Evolutionary conservation across 2,329 filamentous ascomycete genomes (phyloP).

Genomic region (Alternaria gansuensis): DNA sequence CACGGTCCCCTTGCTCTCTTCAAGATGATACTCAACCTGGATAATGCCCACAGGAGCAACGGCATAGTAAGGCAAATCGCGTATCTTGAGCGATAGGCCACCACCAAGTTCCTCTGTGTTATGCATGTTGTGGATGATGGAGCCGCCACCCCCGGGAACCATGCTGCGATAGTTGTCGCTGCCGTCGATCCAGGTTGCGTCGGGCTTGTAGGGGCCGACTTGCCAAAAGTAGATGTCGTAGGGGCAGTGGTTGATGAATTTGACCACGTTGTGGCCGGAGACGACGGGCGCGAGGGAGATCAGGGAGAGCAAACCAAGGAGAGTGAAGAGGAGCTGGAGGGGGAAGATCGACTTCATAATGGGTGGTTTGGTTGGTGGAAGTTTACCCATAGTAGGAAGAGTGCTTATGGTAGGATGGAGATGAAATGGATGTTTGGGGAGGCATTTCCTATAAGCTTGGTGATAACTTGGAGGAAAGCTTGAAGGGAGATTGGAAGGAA

Average conservation of each 20-base stretch:
- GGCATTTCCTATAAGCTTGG: neutral
- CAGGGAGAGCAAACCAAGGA: neutral
- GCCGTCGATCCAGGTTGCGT: neutral
- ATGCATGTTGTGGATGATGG: conserved; percentile 23
- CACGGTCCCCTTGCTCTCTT: conserved; percentile 14
- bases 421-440: neutral
- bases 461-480: neutral
- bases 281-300: neutral
- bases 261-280: conserved; percentile 28
- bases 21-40: conserved; percentile 36
- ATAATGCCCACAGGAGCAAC: conserved; percentile 33
- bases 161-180: conserved; percentile 17
- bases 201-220: conserved; percentile 19
- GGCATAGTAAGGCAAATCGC: conserved; percentile 31
- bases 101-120: conserved; percentile 16
- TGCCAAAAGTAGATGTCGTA: conserved; percentile 36
- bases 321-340: neutral
- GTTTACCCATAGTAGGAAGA: neutral
- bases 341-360: conserved; percentile 10
- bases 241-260: conserved; percentile 37
- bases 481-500: neutral
- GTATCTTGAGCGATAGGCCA: conserved; percentile 35
- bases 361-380: neutral
- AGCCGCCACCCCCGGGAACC: conserved; percentile 21
- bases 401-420: neutral